Evolutionary conservation across 2,329 filamentous ascomycete genomes (phyloP).

Genomic region (Botrytis paeoniae): DNA sequence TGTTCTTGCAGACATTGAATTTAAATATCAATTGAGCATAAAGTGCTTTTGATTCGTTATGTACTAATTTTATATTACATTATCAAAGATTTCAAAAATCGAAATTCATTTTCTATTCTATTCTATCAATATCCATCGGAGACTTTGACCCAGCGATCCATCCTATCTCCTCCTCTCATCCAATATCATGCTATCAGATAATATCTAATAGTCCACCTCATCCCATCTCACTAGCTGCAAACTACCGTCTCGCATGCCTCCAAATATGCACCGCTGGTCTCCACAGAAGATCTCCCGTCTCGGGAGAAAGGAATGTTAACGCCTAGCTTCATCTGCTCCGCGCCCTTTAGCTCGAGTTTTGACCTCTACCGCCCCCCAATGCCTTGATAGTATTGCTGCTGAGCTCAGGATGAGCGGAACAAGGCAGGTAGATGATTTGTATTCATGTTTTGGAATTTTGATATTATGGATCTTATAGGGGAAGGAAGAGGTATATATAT

Average conservation of each 20-base stretch:
- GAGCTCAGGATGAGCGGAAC: neutral
- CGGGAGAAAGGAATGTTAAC: neutral
- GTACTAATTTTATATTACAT: neutral
- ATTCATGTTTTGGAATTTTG: neutral
- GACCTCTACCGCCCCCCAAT: neutral
- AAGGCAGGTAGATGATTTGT: neutral
- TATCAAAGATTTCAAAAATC: neutral
- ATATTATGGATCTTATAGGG: neutral
- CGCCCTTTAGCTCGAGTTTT: neutral
- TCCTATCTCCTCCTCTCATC: neutral
- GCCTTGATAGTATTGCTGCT: neutral
- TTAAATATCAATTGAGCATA: neutral
- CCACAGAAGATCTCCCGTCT: neutral
- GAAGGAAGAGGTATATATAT: neutral
- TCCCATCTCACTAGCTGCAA: neutral
- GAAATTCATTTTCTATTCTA: neutral
- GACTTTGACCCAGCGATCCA: neutral
- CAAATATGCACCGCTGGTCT: neutral
- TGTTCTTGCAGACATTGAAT: neutral
- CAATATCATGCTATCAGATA: neutral
- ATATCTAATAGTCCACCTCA: neutral
- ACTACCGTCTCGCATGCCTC: neutral
- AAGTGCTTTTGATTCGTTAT: neutral
- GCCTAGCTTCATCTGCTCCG: neutral
- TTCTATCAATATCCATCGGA: neutral